Base-by-base conservation (phyloP, 495 filamentous ascomycete genomes). In the Pseudotulostoma volvatum region DNA sequence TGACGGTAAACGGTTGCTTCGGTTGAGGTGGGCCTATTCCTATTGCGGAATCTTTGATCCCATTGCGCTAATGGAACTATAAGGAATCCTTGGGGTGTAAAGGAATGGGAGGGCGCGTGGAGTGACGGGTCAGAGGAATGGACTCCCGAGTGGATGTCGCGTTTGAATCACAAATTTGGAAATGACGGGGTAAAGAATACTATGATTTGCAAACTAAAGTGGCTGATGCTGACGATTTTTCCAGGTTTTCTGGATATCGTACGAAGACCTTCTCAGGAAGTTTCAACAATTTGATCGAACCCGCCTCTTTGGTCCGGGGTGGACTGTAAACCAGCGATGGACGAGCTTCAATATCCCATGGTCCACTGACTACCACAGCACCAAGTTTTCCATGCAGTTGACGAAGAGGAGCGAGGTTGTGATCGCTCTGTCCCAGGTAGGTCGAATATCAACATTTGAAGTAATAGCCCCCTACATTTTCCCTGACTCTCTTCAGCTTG, bases 71-170 rank as follows among this genome's bases (percentile, higher is more conserved):
- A 5, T n/a, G 3, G 15, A 15, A 7, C 32, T 18, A 33, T 3
- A 39, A 71, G 73, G 33, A 94, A 95, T 46, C 88, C 88, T 0
- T 93, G 86, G 86, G 88, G 88, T 1, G 72, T 69, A 37, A 71
- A 72, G 3, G 86, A 92, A 56, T 93, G 87, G 80, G 75, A 63
- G 8, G 80, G 81, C 4, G 58, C 83, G 3, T 92, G 85, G 81
- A 81, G 78, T 49, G 84, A 93, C 49, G 85, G 88, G 14, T 86
- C 80, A 7, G 83, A 86, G 48, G 77, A 94, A 56, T 95, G 88
- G 83, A 94, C 84, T 1, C 62, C 82, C 0, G 77, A 92, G 49
- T 92, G 84, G 83, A 76, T 93, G 67, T 54, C 71, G 31, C 76
- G 76, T 40, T 67, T 95, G 1, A 65, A 71, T 18, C 85, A 94